phyloP scores from a whole-genome alignment of 1,284 basidiomycete species.

The Melampsora larici-populina region DNA sequence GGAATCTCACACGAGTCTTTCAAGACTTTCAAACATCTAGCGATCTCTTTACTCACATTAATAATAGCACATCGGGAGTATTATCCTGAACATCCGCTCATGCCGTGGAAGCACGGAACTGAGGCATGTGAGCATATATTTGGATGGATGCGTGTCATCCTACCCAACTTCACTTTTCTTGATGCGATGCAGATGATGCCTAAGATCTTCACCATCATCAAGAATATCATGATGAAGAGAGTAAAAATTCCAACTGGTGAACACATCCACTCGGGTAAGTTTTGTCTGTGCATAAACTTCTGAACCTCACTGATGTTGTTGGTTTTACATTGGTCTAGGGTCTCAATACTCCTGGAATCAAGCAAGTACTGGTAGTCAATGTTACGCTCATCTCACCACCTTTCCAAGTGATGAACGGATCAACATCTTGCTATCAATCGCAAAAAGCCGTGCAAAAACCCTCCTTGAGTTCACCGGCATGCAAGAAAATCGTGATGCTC shows the following conservation, averaged over 20 bases:
- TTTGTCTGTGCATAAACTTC: too few species aligned
- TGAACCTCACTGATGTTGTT: neutral
- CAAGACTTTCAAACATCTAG: neutral
- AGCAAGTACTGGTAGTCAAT: neutral
- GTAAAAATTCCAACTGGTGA: slow-evolving; percentile 1
- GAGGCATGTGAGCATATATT: neutral
- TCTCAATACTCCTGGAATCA: slow-evolving; percentile 8
- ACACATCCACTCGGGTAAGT: slow-evolving; percentile 15
- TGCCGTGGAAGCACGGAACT: slow-evolving; percentile 14
- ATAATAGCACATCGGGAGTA: slow-evolving; percentile 10
- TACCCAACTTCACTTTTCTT: too few species aligned
- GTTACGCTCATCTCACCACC: neutral
- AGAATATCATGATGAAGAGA: slow-evolving; percentile 14
- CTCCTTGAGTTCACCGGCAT: slow-evolving; percentile 9
- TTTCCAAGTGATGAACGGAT: slow-evolving; percentile 10
- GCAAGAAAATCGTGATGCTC: neutral
- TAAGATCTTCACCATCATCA: slow-evolving; percentile 11
- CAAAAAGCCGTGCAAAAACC: neutral
- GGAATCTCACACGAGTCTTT: slow-evolving; percentile 9
- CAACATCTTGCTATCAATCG: neutral
- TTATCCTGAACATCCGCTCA: slow-evolving; percentile 5
- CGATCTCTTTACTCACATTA: neutral
- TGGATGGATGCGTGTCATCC: too few species aligned
- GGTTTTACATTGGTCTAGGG: neutral
- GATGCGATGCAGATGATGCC: slow-evolving; percentile 13